These are phyloP conservation scores for Sporothrix globosa DNA, from an alignment of 2,329 filamentous ascomycete species.

Conservation along the genomic window DNA sequence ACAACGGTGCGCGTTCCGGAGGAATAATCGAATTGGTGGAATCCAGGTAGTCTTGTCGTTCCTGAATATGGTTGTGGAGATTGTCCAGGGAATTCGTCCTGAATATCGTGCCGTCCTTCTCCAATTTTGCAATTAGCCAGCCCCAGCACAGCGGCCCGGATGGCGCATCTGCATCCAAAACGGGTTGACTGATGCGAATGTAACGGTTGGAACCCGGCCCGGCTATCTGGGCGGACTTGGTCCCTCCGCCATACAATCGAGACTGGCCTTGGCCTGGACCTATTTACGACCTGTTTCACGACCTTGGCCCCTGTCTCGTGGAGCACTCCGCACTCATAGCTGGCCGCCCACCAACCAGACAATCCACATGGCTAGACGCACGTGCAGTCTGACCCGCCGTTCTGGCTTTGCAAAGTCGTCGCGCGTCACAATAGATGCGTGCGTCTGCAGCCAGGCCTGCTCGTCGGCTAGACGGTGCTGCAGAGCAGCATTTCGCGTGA, in stretches of 20 bases:
- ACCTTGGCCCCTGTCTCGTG: too few species aligned
- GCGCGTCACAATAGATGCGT: conserved; percentile 68
- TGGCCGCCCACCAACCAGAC: conserved; percentile 83
- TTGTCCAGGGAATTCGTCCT: conserved; percentile 5
- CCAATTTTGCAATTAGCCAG: background rate
- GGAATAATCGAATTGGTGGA: background rate
- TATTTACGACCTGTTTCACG: too few species aligned
- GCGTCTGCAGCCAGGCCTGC: conserved; percentile 75
- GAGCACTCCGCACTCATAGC: conserved; percentile 53
- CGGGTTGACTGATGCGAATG: background rate
- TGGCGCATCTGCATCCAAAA: background rate
- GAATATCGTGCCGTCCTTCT: conserved; percentile 7
- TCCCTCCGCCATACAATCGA: background rate
- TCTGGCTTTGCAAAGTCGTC: conserved; percentile 82
- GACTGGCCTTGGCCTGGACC: too few species aligned
- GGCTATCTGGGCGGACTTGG: background rate
- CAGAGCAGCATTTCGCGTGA: conserved; percentile 75
- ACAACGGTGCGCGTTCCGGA: background rate
- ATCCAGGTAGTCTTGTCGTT: background rate
- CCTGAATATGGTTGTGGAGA: background rate
- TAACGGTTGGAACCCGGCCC: background rate
- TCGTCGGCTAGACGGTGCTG: conserved; percentile 77
- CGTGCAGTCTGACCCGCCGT: conserved; percentile 80
- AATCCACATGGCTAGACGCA: conserved; percentile 91
- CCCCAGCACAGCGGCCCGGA: background rate